A percentile compares a stretch with the other conserved stretches of the same genome.
phyloP scores from a whole-genome alignment of 768 basidiomycete species.

The Pulveroboletus frians region DNA sequence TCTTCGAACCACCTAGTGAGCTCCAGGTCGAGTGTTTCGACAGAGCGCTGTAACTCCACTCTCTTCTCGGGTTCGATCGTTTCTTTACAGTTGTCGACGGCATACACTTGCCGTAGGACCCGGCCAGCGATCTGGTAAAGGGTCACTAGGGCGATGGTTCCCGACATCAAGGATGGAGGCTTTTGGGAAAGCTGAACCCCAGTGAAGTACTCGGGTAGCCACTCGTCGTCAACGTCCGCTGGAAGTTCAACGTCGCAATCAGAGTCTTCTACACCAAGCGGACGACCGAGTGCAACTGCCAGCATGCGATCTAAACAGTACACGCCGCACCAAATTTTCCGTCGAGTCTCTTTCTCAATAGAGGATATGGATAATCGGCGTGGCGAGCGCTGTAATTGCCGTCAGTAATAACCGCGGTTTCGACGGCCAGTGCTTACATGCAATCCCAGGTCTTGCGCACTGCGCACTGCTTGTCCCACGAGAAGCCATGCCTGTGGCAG shows the following conservation, averaged over 20 bases:
- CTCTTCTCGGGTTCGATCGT: constrained; percentile 68
- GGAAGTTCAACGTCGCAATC: constrained; percentile 90
- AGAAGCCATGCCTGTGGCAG: constrained; percentile 93
- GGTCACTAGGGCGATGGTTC: constrained; percentile 66
- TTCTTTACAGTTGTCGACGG: constrained; percentile 72
- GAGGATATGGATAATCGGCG: constrained; percentile 62
- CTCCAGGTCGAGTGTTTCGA: constrained; percentile 72
- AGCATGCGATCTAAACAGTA: constrained; percentile 91
- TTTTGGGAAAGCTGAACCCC: constrained; percentile 54
- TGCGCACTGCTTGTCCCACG: constrained; percentile 84
- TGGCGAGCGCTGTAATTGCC: constrained; percentile 63
- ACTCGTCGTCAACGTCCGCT: constrained; percentile 76
- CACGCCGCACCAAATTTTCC: constrained; percentile 93
- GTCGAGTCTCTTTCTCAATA: constrained; percentile 83
- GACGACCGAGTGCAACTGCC: constrained; percentile 82
- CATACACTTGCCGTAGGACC: constrained; percentile 78
- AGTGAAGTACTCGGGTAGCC: constrained; percentile 64
- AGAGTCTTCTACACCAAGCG: constrained; percentile 81
- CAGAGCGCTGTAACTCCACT: constrained; percentile 67
- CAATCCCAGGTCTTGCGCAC: constrained; percentile 86
- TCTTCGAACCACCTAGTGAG: constrained; percentile 82
- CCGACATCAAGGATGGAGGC: constrained; percentile 72
- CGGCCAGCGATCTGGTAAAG: constrained; percentile 84
- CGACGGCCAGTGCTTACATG: constrained; percentile 56
- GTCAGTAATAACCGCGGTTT: constrained; percentile 13